Conservation (phyloP, 805 yeast species). For the Scheffersomyces ergatensis region DNA sequence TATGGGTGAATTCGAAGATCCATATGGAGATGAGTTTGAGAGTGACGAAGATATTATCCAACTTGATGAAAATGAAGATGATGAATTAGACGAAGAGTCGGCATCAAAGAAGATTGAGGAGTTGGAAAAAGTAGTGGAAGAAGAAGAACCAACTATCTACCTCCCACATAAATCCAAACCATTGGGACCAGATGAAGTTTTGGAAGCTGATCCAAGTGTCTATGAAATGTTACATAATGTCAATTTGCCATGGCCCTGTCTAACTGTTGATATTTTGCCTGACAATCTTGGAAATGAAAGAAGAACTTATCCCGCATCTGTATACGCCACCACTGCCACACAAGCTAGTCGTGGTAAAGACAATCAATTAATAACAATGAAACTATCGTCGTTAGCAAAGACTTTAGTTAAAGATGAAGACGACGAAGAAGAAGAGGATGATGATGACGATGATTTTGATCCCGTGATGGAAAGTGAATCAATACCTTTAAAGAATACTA, state of each 20-base stretch:
- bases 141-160: constrained; percentile 52
- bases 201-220: constrained; percentile 95
- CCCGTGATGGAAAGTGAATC: constrained; percentile 86
- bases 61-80: constrained; percentile 54
- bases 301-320: constrained; percentile 82
- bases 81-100: constrained; percentile 20
- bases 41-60: constrained; percentile 89
- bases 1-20: constrained; percentile 85
- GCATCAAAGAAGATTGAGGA: constrained; percentile 34
- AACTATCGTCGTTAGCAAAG: constrained; percentile 75
- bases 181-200: constrained; percentile 90
- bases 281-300: constrained; percentile 86
- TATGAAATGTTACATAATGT: constrained; percentile 96
- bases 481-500: constrained; percentile 75
- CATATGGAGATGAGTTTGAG: constrained; percentile 88
- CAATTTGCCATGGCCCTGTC: constrained; percentile 95
- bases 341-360: constrained; percentile 87
- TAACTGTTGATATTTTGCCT: constrained; percentile 85
- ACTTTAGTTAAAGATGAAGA: constrained; percentile 84
- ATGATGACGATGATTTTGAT: constrained; percentile 66
- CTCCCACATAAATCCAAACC: constrained; percentile 88
- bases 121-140: constrained; percentile 36
- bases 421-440: constrained; percentile 71
- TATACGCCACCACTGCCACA: constrained; percentile 86
- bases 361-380: constrained; percentile 83